phyloP scores from a whole-genome alignment of 192 early-diverging fungal genomes.

The Oehlia diaphana region DNA sequence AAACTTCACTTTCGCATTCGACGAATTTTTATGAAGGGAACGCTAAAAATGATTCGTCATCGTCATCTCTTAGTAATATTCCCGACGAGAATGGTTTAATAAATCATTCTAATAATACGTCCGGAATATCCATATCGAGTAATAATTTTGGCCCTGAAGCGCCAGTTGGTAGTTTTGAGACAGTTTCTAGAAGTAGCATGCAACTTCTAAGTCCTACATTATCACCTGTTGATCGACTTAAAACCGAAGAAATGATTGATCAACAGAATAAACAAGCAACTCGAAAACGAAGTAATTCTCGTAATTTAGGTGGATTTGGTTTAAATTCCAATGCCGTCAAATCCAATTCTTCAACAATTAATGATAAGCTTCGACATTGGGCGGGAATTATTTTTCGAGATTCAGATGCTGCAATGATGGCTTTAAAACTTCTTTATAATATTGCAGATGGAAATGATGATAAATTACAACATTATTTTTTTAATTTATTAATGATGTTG shows the following conservation, averaged over 20 bases:
- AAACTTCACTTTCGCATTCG: neutral
- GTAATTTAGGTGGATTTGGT: slow-evolving; percentile 43
- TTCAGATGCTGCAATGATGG: slow-evolving; percentile 43
- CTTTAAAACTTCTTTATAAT: slow-evolving; percentile 35
- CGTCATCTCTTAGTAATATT: neutral
- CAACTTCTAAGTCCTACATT: slow-evolving; percentile 2
- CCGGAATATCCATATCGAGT: neutral
- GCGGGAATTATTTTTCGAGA: slow-evolving; percentile 43
- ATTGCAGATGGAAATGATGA: slow-evolving; percentile 39
- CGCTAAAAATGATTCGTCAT: neutral
- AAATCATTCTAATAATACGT: neutral
- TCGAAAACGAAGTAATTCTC: slow-evolving; percentile 42
- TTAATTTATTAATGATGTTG: slow-evolving; percentile 42
- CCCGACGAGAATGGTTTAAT: neutral
- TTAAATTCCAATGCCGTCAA: slow-evolving; percentile 35
- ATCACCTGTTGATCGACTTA: slow-evolving; percentile 1
- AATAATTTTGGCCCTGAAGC: neutral
- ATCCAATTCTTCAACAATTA: neutral
- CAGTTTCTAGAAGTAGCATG: neutral
- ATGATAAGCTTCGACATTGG: slow-evolving; percentile 31
- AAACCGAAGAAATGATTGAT: slow-evolving; percentile 19
- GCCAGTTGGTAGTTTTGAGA: neutral
- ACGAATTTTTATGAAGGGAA: neutral
- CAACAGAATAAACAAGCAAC: neutral
- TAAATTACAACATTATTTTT: slow-evolving; percentile 38